Base-by-base conservation (phyloP, 768 basidiomycete species). In the Omphalotus guepiniiformis region DNA sequence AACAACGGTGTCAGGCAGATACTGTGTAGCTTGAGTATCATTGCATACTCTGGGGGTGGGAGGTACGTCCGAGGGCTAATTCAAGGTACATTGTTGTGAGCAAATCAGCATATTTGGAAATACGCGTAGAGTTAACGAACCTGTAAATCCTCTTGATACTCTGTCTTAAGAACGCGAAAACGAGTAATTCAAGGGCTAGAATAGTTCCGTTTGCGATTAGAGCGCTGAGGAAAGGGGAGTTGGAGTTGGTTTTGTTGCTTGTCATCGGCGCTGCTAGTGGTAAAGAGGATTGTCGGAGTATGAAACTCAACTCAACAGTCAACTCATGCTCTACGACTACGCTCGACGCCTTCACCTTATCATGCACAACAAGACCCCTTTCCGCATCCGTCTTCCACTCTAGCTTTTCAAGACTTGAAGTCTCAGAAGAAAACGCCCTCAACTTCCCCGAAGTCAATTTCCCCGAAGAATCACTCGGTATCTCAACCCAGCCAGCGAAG, bases 221-320 rank as follows among this genome's bases (percentile, higher is more conserved):
- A 5, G 83, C 75, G 23, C 83, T 82, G 42, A 81, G 38, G 58
- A 87, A 88, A 2, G 78, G 72, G 39, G 70, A 62, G 0, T 75
- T 69, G 29, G 70, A 67, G 12, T 25, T 39, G 82, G 81, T 66
- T 87, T n/a, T 22, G 67, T 69, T 25, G 45, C 58, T 6, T n/a
- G n/a, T n/a, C n/a, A n/a, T n/a, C n/a, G n/a, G n/a, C n/a, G n/a
- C n/a, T n/a, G n/a, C n/a, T n/a, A n/a, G n/a, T n/a, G n/a, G n/a
- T n/a, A n/a, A n/a, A n/a, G n/a, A n/a, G n/a, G n/a, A n/a, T n/a
- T n/a, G n/a, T n/a, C n/a, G n/a, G n/a, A n/a, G n/a, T n/a, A n/a
- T n/a, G n/a, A n/a, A n/a, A n/a, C n/a, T n/a, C n/a, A n/a, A n/a
- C n/a, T n/a, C n/a, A n/a, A n/a, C n/a, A n/a, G n/a, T n/a, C n/a